Conservation (phyloP, 768 basidiomycete species). For the Mrakia gelida region DNA sequence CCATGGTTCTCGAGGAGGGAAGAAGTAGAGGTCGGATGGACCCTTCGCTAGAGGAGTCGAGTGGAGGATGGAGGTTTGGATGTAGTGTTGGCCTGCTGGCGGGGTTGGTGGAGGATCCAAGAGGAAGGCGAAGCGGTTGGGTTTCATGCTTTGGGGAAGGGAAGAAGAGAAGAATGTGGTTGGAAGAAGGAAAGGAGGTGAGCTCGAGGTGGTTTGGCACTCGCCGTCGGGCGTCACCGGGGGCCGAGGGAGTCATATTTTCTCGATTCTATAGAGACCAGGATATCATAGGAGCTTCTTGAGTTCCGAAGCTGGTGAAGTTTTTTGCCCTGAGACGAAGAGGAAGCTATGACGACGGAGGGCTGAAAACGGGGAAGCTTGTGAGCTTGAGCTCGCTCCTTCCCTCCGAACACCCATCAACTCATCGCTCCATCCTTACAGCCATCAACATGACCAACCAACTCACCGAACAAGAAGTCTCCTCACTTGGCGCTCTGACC, state of each 20-base stretch:
- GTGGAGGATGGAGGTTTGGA: not conserved
- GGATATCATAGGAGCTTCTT: no score
- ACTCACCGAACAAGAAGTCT: not conserved
- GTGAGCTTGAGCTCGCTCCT: no score
- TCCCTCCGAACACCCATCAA: not conserved
- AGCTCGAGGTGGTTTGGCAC: not conserved
- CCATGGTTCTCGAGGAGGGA: not conserved
- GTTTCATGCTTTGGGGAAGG: not conserved
- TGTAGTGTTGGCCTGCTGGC: not conserved
- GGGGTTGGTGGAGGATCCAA: not conserved
- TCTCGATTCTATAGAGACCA: no score
- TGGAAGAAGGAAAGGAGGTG: not conserved
- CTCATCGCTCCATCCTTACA: not conserved
- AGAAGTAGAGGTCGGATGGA: conserved; percentile 2
- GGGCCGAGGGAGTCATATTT: not conserved
- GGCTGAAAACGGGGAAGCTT: no score
- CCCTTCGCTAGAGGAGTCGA: not conserved
- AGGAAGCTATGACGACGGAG: no score
- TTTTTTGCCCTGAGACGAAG: no score
- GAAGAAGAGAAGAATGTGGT: not conserved
- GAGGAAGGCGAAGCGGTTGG: conserved; percentile 1
- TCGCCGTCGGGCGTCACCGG: not conserved
- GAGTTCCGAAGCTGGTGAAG: no score
- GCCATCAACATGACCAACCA: not conserved
- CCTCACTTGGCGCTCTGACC: not conserved